These are phyloP conservation scores for Cladophialophora exuberans DNA, from an alignment of 2,329 filamentous ascomycete genomes.

Conservation along the genomic window DNA sequence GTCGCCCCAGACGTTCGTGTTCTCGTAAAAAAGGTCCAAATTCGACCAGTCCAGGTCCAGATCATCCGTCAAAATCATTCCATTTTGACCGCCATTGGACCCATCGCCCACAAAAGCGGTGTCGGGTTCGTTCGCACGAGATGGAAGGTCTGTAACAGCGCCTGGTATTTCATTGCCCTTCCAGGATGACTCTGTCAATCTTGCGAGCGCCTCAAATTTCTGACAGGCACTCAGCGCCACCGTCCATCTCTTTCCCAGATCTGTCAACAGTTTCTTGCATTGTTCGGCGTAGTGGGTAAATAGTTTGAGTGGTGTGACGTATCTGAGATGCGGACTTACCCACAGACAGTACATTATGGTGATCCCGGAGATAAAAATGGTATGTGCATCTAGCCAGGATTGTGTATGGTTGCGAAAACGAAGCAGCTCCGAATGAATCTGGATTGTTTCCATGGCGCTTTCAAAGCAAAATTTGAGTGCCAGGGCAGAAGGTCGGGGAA, in stretches of 20 bases:
- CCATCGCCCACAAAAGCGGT: not conserved
- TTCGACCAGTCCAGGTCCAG: constrained; percentile 1
- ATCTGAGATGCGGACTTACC: constrained; percentile 2
- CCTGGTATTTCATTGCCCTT: not conserved
- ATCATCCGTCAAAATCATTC: not conserved
- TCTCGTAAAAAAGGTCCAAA: not conserved
- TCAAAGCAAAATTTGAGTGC: constrained; percentile 3
- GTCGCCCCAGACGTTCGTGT: not conserved
- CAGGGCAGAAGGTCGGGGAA: not conserved
- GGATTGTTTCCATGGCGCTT: not conserved
- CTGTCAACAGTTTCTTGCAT: not conserved
- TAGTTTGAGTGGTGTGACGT: not conserved
- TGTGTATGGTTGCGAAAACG: not conserved
- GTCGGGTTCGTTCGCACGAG: not conserved
- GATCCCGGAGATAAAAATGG: not conserved
- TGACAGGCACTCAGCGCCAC: not conserved
- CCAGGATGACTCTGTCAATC: not conserved
- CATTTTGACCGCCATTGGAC: not conserved
- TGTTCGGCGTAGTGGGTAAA: not conserved
- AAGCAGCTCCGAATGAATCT: not conserved
- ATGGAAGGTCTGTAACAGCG: not conserved
- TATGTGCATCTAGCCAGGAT: not conserved
- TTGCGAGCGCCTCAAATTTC: not conserved
- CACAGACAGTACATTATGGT: constrained; percentile 1
- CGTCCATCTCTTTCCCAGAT: not conserved